Evolutionary conservation across 805 yeast species (phyloP).

Genomic region (Ogataea minuta): DNA sequence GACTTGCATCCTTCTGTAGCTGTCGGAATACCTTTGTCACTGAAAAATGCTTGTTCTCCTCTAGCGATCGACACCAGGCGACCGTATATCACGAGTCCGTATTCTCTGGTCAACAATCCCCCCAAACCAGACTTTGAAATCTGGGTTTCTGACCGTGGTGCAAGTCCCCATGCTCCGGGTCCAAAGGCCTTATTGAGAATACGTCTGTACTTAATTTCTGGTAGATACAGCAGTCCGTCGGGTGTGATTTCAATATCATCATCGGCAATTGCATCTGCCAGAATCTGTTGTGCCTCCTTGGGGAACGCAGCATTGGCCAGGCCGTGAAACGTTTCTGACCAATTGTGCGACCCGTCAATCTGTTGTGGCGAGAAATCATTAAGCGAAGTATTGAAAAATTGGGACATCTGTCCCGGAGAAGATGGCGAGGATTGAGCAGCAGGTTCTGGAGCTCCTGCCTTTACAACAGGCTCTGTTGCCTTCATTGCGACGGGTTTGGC

Average conservation of each 20-base stretch:
- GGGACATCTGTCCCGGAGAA: constrained; percentile 17
- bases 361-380: constrained; percentile 24
- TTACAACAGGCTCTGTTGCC: constrained; percentile 26
- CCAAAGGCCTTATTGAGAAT: constrained; percentile 90
- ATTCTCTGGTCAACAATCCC: constrained; percentile 75
- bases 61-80: constrained; percentile 87
- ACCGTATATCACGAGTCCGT: constrained; percentile 83
- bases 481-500: constrained; percentile 4
- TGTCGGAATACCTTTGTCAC: constrained; percentile 83
- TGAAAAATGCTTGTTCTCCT: constrained; percentile 93
- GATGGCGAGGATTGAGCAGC: constrained; percentile 1
- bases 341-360: constrained; percentile 45
- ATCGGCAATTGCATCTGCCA: constrained; percentile 59
- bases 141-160: constrained; percentile 83
- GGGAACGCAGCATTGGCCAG: constrained; percentile 78
- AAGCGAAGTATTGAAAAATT: constrained; percentile 22
- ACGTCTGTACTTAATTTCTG: constrained; percentile 93
- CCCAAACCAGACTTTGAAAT: constrained; percentile 51
- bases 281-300: constrained; percentile 53
- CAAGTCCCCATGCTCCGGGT: constrained; percentile 98
- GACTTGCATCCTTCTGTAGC: constrained; percentile 97
- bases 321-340: constrained; percentile 88
- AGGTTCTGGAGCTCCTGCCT: constrained; percentile 12
- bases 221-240: constrained; percentile 87
- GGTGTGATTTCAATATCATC: constrained; percentile 92